A percentile compares a stretch with the other conserved stretches of the same genome.
Conservation (phyloP, 345 rosid genomes). For the Populus simonii region DNA sequence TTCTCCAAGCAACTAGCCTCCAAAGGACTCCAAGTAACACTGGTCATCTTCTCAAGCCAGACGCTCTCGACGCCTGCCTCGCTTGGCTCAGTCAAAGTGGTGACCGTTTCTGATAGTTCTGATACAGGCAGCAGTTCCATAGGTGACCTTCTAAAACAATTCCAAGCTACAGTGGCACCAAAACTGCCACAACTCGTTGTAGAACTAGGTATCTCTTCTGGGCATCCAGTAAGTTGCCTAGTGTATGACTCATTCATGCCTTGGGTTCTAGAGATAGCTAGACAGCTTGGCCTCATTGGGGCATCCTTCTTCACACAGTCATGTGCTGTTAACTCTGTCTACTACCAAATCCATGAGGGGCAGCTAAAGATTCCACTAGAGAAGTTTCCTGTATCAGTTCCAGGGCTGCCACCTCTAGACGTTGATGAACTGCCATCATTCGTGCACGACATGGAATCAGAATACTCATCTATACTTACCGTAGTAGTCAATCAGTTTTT, state of each 20-base stretch:
- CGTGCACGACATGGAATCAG: constrained; percentile 19
- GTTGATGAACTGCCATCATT: constrained; percentile 40
- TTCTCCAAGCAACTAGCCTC: constrained; percentile 53
- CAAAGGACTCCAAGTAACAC: constrained; percentile 46
- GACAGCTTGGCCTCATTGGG: constrained; percentile 13
- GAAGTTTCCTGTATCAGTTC: constrained; percentile 16
- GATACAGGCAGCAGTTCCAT: constrained; percentile 9
- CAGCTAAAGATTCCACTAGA: constrained; percentile 25
- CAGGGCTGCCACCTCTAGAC: constrained; percentile 35
- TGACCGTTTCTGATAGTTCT: constrained; percentile 31
- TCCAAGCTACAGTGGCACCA: constrained; percentile 21
- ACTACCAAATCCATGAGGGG: constrained; percentile 18
- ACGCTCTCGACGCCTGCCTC: constrained; percentile 15
- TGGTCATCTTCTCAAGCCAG: constrained; percentile 22
- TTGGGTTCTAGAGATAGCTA: constrained; percentile 41
- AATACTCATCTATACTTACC: background rate
- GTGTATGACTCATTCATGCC: constrained; percentile 47
- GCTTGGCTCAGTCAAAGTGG: constrained; percentile 22
- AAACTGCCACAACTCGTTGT: constrained; percentile 31
- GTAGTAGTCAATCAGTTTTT: background rate
- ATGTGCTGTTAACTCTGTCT: constrained; percentile 23
- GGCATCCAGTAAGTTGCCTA: constrained; percentile 15
- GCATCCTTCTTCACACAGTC: constrained; percentile 35
- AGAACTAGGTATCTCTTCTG: background rate
- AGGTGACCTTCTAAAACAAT: background rate